Evolutionary conservation across 768 basidiomycete species (phyloP).

Genomic region (Ramaria sp.): DNA sequence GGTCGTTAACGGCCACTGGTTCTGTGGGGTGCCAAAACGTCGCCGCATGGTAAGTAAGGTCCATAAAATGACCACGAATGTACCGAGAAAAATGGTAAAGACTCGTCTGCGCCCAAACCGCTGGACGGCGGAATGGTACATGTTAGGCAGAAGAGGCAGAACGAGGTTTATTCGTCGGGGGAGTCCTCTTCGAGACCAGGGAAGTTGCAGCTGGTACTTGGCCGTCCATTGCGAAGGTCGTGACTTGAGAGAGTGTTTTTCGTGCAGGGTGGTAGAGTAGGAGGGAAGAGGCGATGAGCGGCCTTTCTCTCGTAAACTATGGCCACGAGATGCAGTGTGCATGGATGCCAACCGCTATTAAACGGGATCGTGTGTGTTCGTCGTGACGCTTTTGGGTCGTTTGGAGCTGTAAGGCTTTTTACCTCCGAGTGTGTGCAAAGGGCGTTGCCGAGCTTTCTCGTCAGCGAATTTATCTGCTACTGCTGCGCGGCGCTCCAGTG

Average conservation of each 20-base stretch:
- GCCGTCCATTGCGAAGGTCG: conserved; percentile 39
- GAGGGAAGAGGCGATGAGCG: conserved; percentile 15
- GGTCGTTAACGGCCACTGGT: conserved; percentile 45
- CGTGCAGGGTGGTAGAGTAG: conserved; percentile 13
- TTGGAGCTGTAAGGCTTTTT: not conserved
- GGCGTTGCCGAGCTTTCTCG: no score
- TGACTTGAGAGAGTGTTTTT: conserved; percentile 13
- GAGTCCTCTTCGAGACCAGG: not conserved
- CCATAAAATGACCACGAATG: conserved; percentile 37
- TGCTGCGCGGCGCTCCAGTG: no score
- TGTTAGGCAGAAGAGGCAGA: conserved; percentile 47
- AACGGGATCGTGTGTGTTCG: not conserved
- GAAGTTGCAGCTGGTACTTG: conserved; percentile 34
- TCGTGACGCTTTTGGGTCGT: not conserved
- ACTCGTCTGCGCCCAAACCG: conserved; percentile 54
- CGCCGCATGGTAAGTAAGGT: conserved; percentile 35
- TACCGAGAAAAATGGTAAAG: conserved; percentile 37
- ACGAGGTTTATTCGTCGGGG: conserved; percentile 15
- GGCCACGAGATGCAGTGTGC: not conserved
- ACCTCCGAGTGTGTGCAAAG: no score
- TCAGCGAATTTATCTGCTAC: no score
- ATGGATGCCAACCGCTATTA: not conserved
- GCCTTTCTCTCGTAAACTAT: conserved; percentile 12
- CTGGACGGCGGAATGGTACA: conserved; percentile 44
- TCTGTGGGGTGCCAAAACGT: conserved; percentile 50